Evolutionary conservation across 306 rosid species (phyloP).

Genomic region (Crotalaria pallida): DNA sequence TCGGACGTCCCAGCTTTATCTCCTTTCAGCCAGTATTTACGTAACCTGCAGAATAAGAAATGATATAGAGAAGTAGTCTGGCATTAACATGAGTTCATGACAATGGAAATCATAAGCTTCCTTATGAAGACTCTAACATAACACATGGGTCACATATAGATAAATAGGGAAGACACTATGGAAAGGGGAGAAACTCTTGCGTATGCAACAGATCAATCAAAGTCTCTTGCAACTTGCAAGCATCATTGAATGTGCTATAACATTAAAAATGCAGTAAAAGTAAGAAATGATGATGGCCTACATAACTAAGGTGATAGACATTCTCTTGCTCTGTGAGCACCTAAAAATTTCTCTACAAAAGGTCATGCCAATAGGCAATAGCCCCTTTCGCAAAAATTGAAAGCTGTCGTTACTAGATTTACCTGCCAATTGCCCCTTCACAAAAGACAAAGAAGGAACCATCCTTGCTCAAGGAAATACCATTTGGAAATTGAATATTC

Average conservation of each 20-base stretch:
- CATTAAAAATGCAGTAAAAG: not conserved
- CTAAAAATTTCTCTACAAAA: not conserved
- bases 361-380: not conserved
- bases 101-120: not conserved
- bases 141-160: not conserved
- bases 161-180: not conserved
- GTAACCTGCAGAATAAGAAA: constrained; percentile 39
- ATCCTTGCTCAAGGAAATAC: constrained; percentile 86
- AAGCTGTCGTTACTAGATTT: constrained; percentile 8
- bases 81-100: constrained; percentile 1
- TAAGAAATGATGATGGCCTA: not conserved
- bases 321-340: not conserved
- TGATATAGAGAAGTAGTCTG: not conserved
- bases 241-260: not conserved
- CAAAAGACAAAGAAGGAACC: constrained; percentile 74
- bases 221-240: not conserved
- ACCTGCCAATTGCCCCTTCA: constrained; percentile 82
- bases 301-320: not conserved
- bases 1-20: constrained; percentile 79
- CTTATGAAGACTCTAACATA: not conserved
- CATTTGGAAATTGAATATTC: constrained; percentile 81
- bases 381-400: too few relatives aligned
- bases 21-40: constrained; percentile 84
- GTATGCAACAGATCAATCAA: not conserved
- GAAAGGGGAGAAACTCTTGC: not conserved